Conservation (phyloP, 2,329 filamentous ascomycete species). For the Phialophora macrospora region DNA sequence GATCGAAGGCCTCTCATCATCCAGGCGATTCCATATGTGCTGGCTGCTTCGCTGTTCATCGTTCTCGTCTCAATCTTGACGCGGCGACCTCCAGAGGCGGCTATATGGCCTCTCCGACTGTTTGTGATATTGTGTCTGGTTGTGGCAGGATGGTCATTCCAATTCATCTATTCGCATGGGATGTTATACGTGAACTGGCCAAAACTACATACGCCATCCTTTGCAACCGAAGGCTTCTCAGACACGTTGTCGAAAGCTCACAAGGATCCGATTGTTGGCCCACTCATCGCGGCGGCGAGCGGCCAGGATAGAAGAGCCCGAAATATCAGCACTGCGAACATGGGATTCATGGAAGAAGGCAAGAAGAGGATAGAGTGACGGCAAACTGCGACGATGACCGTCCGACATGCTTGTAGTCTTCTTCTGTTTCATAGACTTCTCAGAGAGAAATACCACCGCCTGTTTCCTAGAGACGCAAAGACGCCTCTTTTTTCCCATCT, state of each 20-base stretch:
- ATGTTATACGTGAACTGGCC: constrained; percentile 99
- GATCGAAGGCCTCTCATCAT: constrained; percentile 85
- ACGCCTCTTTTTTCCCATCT: background rate
- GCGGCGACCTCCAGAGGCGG: constrained; percentile 70
- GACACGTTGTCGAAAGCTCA: constrained; percentile 82
- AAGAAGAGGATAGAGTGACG: constrained; percentile 89
- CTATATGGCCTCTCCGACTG: constrained; percentile 78
- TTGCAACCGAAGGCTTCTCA: constrained; percentile 84
- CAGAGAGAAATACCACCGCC: background rate
- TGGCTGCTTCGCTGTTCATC: constrained; percentile 85
- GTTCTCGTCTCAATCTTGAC: constrained; percentile 76
- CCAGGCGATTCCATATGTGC: constrained; percentile 89
- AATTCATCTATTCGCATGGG: constrained; percentile 81
- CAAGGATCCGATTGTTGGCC: constrained; percentile 80
- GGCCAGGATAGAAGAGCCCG: constrained; percentile 68
- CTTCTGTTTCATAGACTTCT: constrained; percentile 44
- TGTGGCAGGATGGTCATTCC: constrained; percentile 71
- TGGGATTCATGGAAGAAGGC: constrained; percentile 88
- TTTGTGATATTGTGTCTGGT: constrained; percentile 79
- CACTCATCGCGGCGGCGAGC: constrained; percentile 64
- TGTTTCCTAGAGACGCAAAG: too few species aligned
- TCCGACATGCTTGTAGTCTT: background rate
- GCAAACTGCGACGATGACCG: background rate
- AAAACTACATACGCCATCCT: constrained; percentile 86
- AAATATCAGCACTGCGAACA: constrained; percentile 78